Conservation (phyloP, 805 yeast species). For the Hanseniaspora meyeri region DNA sequence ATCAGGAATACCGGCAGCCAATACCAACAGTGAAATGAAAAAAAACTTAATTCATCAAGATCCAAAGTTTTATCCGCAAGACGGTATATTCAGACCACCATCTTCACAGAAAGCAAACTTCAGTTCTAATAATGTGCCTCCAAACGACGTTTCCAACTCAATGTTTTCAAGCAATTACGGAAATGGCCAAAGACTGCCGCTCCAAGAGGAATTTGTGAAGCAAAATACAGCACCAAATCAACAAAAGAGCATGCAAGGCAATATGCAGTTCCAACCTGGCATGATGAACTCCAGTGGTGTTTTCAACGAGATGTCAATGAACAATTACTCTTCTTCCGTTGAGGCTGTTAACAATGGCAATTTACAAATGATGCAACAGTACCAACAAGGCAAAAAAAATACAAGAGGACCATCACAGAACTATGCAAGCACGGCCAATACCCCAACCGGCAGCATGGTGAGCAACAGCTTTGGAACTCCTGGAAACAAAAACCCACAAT, state of each 20-base stretch:
- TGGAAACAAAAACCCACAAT: background rate
- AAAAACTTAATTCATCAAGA: background rate
- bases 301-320: background rate
- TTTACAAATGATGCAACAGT: background rate
- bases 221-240: background rate
- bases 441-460: background rate
- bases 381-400: background rate
- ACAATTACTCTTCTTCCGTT: background rate
- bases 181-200: background rate
- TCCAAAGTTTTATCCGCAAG: conserved; percentile 7
- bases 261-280: background rate
- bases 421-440: background rate
- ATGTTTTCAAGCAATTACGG: background rate
- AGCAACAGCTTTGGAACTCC: background rate
- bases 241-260: background rate
- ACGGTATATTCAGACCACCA: background rate
- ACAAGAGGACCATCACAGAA: background rate
- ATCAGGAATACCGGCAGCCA: background rate
- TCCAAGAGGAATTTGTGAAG: background rate
- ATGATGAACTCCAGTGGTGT: background rate
- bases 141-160: background rate
- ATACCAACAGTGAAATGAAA: background rate
- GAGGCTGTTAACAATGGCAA: background rate
- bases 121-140: background rate
- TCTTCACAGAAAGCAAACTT: background rate